Conservation (phyloP, 2,329 filamentous ascomycete species). For the Aschersonia sp. region DNA sequence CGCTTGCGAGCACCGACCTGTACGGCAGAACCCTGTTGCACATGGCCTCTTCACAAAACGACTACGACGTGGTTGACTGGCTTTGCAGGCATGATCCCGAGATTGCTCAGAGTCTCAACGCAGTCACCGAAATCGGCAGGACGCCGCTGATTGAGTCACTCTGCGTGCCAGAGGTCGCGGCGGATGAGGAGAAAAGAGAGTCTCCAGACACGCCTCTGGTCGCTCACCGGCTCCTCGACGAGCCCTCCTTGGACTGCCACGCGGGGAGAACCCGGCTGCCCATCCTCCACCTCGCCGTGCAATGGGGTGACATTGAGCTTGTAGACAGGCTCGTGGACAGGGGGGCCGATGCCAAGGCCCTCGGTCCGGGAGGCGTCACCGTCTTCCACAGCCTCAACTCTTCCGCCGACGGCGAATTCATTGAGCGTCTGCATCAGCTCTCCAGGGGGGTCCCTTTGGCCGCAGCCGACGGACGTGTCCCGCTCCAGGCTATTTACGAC, state of each 20-base stretch:
- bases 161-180: no score
- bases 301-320: conserved; percentile 14
- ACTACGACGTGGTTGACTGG: conserved; percentile 13
- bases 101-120: conserved; percentile 13
- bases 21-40: conserved; percentile 23
- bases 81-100: conserved; percentile 15
- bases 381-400: conserved; percentile 13
- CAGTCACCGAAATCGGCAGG: conserved; percentile 6
- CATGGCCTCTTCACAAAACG: conserved; percentile 18
- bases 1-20: conserved; percentile 15
- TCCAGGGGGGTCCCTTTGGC: conserved; percentile 6
- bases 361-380: conserved; percentile 6
- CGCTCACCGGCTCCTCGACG: conserved; percentile 8
- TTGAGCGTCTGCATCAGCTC: conserved; percentile 10
- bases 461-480: conserved; percentile 7
- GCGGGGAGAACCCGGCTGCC: conserved; percentile 5
- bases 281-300: conserved; percentile 4
- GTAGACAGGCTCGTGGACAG: conserved; percentile 8
- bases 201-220: conserved; percentile 2
- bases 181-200: background rate
- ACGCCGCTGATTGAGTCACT: conserved; percentile 19
- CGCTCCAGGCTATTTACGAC: conserved; percentile 15
- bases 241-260: conserved; percentile 3
- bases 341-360: conserved; percentile 6
- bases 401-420: conserved; percentile 9